phyloP scores from a whole-genome alignment of 2,329 filamentous ascomycete species.

The Xylariales sp. region DNA sequence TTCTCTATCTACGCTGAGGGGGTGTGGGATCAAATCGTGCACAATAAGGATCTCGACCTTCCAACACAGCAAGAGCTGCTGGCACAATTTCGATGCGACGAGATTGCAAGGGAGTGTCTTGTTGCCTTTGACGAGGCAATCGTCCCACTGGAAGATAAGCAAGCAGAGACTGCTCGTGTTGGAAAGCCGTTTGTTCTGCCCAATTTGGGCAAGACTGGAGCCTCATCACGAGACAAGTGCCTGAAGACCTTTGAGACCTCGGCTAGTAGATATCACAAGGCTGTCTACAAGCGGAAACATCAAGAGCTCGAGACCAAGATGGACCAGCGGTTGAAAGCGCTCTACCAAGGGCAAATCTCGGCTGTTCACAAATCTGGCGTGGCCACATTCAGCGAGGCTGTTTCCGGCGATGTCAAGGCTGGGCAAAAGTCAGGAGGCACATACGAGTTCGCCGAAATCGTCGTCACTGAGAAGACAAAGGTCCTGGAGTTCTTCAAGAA shows the following conservation, averaged over 20 bases:
- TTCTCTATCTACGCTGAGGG: slow-evolving; percentile 90
- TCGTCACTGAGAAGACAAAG: slow-evolving; percentile 73
- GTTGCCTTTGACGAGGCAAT: slow-evolving; percentile 79
- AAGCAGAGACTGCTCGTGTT: slow-evolving; percentile 67
- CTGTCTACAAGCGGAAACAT: slow-evolving; percentile 82
- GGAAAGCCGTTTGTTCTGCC: slow-evolving; percentile 70
- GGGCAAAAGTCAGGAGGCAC: slow-evolving; percentile 86
- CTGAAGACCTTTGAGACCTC: slow-evolving; percentile 84
- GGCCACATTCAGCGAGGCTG: slow-evolving; percentile 77
- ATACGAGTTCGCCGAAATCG: slow-evolving; percentile 96
- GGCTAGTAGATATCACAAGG: slow-evolving; percentile 94
- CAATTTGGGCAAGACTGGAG: slow-evolving; percentile 71
- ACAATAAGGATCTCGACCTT: slow-evolving; percentile 96
- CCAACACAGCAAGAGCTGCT: slow-evolving; percentile 96
- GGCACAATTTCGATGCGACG: slow-evolving; percentile 95
- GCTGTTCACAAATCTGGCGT: slow-evolving; percentile 89
- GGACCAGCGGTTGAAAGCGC: slow-evolving; percentile 78
- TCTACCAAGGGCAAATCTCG: slow-evolving; percentile 83
- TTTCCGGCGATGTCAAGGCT: slow-evolving; percentile 78
- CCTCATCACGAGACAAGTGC: slow-evolving; percentile 64
- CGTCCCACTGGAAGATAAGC: slow-evolving; percentile 77
- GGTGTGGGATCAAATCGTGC: slow-evolving; percentile 97
- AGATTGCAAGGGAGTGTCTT: slow-evolving; percentile 87
- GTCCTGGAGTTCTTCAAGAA: slow-evolving; percentile 70
- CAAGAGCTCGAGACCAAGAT: slow-evolving; percentile 82